phyloP scores from a whole-genome alignment of 177 flowering plant genomes.

The Vitis hybrid region DNA sequence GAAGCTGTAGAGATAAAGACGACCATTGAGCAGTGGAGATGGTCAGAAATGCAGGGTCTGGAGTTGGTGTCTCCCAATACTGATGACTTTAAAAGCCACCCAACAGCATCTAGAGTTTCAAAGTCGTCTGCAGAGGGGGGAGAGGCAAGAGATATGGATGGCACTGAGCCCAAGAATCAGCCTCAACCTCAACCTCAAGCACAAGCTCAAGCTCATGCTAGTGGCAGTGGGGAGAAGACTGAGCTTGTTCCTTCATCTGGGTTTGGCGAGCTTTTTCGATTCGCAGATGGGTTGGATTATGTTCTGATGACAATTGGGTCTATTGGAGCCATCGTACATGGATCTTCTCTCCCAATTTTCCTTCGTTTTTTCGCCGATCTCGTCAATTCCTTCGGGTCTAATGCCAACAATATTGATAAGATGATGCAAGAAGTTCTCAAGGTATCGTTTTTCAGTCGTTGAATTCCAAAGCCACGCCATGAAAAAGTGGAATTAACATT shows the following conservation, averaged over 20 bases:
- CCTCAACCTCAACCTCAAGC: background rate
- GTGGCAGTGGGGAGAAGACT: conserved; percentile 45
- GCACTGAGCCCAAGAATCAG: conserved; percentile 22
- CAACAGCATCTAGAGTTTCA: background rate
- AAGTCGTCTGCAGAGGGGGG: background rate
- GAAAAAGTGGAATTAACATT: background rate
- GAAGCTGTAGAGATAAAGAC: conserved; percentile 70
- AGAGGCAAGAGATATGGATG: conserved; percentile 36
- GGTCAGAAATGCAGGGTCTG: conserved; percentile 93
- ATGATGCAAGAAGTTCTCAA: conserved; percentile 92
- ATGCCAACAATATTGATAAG: conserved; percentile 76
- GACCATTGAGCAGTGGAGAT: conserved; percentile 79
- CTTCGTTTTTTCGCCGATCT: conserved; percentile 98
- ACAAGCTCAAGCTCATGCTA: conserved; percentile 6
- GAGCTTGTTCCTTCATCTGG: conserved; percentile 34
- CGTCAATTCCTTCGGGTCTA: conserved; percentile 92
- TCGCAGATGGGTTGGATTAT: conserved; percentile 84
- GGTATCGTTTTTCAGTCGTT: conserved; percentile 32
- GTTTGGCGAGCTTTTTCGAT: conserved; percentile 79
- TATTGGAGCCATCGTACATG: conserved; percentile 84
- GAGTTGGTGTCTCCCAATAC: conserved; percentile 43
- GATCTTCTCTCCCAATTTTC: conserved; percentile 84
- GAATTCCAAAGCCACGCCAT: background rate
- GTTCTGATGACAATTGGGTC: conserved; percentile 83
- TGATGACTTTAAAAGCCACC: conserved; percentile 2